phyloP scores from a whole-genome alignment of 2,329 filamentous ascomycete genomes.

The Alternaria conjuncta region DNA sequence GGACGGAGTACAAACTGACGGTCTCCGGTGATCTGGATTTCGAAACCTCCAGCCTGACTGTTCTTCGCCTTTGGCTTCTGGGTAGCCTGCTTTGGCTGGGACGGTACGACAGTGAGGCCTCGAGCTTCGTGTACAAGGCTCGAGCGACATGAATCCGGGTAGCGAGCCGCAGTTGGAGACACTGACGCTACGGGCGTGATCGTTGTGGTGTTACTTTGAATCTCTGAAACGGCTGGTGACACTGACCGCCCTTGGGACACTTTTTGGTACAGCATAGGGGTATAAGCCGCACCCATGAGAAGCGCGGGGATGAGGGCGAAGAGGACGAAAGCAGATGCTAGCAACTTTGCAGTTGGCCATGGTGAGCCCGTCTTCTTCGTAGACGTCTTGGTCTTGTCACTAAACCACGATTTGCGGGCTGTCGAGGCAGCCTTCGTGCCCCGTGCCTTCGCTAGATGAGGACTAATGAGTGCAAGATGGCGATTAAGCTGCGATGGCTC shows the following conservation, averaged over 20 bases:
- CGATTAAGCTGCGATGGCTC: constrained; percentile 47
- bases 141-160: background rate
- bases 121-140: constrained; percentile 12
- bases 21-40: constrained; percentile 62
- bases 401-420: constrained; percentile 3
- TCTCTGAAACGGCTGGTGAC: constrained; percentile 5
- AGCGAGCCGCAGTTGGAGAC: constrained; percentile 2
- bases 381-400: constrained; percentile 8
- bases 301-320: constrained; percentile 24
- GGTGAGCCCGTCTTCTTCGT: constrained; percentile 12
- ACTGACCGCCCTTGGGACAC: constrained; percentile 4
- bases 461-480: constrained; percentile 44
- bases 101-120: constrained; percentile 26
- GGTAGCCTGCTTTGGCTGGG: constrained; percentile 12
- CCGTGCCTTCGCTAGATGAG: constrained; percentile 21
- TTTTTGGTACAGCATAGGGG: constrained; percentile 18
- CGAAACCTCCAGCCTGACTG: constrained; percentile 52
- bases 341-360: constrained; percentile 4
- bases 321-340: constrained; percentile 20
- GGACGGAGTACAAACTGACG: constrained; percentile 61
- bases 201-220: constrained; percentile 2
- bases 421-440: background rate
- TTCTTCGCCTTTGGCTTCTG: constrained; percentile 17
- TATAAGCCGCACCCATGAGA: constrained; percentile 19
- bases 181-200: constrained; percentile 6